Conservation (phyloP, 2,329 filamentous ascomycete genomes). For the Cladophialophora psammophila region DNA sequence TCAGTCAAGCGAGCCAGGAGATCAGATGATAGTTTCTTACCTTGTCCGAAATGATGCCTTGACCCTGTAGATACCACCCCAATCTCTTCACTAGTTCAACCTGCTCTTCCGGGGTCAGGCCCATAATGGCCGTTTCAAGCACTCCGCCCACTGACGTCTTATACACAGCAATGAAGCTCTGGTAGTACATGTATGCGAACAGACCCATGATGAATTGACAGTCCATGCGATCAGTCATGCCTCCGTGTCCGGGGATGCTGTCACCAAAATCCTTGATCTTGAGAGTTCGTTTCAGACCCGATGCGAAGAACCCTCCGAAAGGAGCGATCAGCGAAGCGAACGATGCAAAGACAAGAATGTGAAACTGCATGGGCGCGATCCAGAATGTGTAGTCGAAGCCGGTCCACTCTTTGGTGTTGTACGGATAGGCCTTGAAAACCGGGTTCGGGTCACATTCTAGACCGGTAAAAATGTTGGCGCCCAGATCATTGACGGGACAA, state of each 20-base stretch:
- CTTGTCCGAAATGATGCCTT: slow-evolving; percentile 63
- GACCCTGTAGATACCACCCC: slow-evolving; percentile 69
- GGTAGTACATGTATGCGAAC: slow-evolving; percentile 98
- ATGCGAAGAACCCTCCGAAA: slow-evolving; percentile 98
- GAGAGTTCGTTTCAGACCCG: slow-evolving; percentile 95
- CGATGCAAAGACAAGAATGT: slow-evolving; percentile 86
- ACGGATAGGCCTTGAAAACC: slow-evolving; percentile 81
- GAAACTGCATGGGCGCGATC: slow-evolving; percentile 88
- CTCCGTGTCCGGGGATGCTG: slow-evolving; percentile 95
- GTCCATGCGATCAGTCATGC: slow-evolving; percentile 99
- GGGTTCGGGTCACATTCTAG: slow-evolving; percentile 90
- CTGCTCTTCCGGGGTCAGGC: slow-evolving; percentile 86
- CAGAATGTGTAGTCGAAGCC: slow-evolving; percentile 76
- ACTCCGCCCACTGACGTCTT: slow-evolving; percentile 85
- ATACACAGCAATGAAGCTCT: slow-evolving; percentile 92
- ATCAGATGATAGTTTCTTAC: slow-evolving; percentile 47
- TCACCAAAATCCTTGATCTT: slow-evolving; percentile 99
- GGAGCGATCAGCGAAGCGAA: slow-evolving; percentile 97
- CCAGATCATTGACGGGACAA: slow-evolving; percentile 95
- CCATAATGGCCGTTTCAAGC: slow-evolving; percentile 89
- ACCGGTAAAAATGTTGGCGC: slow-evolving; percentile 89
- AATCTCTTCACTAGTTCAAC: slow-evolving; percentile 74
- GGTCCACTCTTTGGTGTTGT: slow-evolving; percentile 74
- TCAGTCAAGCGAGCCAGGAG: slow-evolving; percentile 24
- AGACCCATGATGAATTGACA: slow-evolving; percentile 99